Base-by-base conservation (phyloP, 306 rosid genomes). In the Crataegus laevigata region DNA sequence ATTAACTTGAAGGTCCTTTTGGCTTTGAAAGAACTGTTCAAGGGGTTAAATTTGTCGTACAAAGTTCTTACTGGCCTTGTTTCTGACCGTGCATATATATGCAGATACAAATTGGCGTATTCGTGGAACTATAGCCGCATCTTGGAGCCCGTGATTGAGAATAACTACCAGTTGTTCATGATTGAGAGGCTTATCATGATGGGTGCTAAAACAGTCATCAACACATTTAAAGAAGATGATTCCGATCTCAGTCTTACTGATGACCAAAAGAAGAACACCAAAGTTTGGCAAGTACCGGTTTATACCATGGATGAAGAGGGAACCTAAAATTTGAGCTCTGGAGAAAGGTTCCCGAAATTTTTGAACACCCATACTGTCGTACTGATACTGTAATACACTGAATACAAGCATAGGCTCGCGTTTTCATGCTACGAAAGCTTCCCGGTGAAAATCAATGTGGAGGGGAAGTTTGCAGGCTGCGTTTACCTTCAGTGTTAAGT, bases 201-300 rank as follows among this genome's bases (percentile, higher is more conserved):
- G 79, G 97, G 93, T 67, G 99, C 97, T 11, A 90, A 89, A 86
- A 89, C 90, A 26, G 87, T 87, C 82, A 90, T 96, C 70, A 88
- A 57, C 82, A 96, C 99, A 14, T 92, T 79, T 85, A 96, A 96
- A 83, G 98, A 90, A 86, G 91, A 80, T 38, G 89, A 84, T 51
- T 77, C 85, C 11, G 94, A 84, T 82, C 89, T 85, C 52, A 83
- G 91, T 85, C 99, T 96, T 76, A 85, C 92, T 0, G 96, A 96
- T 81, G 99, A 96, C 79, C 96, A 91, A 2, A 96, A 96, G 84
- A 96, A 96, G 91, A 96, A 90, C 83, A 90, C 92, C 25, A 96
- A 90, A 79, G 66, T 22, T 6, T 96, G 99, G 99, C 92, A 96
- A 85, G 82, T 82, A 78, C 98, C 99, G 42, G 91, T 92, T 61